Evolutionary conservation across 2,329 filamentous ascomycete genomes (phyloP), one percentile per base, ranked within the genome.

Genomic region (Talaromyces marneffei): DNA sequence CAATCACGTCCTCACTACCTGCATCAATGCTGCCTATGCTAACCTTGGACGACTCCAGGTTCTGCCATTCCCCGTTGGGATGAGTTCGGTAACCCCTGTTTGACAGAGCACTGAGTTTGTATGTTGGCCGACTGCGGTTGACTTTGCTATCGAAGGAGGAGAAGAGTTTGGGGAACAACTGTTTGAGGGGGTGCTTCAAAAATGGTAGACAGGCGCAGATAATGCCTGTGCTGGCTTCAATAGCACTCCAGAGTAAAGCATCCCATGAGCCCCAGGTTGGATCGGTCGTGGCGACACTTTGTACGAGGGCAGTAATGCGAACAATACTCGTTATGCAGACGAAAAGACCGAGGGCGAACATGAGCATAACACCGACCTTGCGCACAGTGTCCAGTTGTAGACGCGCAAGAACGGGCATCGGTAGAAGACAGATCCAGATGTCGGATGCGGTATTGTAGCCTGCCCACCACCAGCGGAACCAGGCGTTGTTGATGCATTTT

Each of bases 291-390:
- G 42, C 44, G 8, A 62, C 62, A 37, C 63, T 65, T 25, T 59
- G 35, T 37, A 46, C 56, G 46, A 65, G 60, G 18, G 62, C 62
- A 25, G 42, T 40, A 64, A 82, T 81, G 25, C 81, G 75, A 61
- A 83, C 67, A 60, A 82, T 74, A 16, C 79, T 82, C 66, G 80
- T 82, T 4, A 83, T 58, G 0, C 80, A 82, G 1, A 80, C 82
- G 66, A 82, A 81, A 2, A 82, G 72, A 0, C 81, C 81, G 1
- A 83, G 72, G 1, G 77, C 68, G 65, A 83, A 83, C 53, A 83
- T 79, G 42, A 66, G 72, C 23, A 81, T 78, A 1, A 82, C 74
- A 3, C 78, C 78, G 12, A 79, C 23, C 65, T 82, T 82, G 70
- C 80, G 80, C 27, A 70, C 69, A 1, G 65, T 53, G 12, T 70